These are phyloP conservation scores for Lycium ferocissimum DNA, from an alignment of 257 asterid genomes.

Conservation along the genomic window DNA sequence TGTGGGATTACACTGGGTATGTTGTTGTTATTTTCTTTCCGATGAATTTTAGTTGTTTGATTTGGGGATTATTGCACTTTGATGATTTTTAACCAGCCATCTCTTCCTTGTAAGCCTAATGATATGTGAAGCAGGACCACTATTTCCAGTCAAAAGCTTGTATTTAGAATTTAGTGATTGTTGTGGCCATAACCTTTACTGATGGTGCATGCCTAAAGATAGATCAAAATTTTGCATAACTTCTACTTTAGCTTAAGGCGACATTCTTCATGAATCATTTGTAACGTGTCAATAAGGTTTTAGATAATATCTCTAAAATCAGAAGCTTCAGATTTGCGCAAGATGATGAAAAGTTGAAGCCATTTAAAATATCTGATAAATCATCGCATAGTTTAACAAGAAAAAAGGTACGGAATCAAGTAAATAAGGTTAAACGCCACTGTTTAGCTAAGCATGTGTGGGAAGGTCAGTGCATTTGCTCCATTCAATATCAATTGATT, in stretches of 20 bases:
- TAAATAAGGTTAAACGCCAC: neutral
- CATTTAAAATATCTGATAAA: neutral
- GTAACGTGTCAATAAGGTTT: neutral
- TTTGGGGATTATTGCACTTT: neutral
- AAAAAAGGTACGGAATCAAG: neutral
- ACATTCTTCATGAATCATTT: neutral
- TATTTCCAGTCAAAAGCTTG: neutral
- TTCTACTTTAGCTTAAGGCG: neutral
- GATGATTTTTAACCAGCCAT: neutral
- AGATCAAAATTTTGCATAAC: neutral
- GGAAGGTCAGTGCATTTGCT: neutral
- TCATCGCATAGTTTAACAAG: constrained; percentile 6
- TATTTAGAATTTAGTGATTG: neutral
- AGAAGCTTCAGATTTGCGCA: constrained; percentile 1
- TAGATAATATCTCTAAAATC: neutral
- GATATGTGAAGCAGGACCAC: neutral
- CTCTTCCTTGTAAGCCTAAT: neutral
- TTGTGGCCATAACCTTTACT: constrained; percentile 3
- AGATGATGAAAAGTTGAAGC: constrained; percentile 14
- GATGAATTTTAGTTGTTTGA: neutral
- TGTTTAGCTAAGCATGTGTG: constrained; percentile 7
- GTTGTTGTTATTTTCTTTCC: neutral
- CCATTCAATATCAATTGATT: neutral
- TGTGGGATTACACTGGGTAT: neutral
- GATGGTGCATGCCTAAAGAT: constrained; percentile 15